Conservation (phyloP, 345 rosid species). For the Toxicodendron radicans region DNA sequence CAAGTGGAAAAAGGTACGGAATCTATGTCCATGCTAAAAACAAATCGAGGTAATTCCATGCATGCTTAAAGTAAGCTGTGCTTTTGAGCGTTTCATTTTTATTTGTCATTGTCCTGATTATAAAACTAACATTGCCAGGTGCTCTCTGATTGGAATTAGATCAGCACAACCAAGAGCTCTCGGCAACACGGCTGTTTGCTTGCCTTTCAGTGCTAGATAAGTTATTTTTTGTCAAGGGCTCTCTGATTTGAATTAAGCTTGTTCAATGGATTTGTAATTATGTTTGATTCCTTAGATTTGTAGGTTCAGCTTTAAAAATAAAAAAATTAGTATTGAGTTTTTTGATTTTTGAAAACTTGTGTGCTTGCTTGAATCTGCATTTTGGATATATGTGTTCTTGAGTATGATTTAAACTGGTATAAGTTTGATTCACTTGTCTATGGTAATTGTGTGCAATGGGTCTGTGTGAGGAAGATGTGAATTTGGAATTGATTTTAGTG, state of each 20-base stretch:
- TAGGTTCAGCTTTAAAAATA: background rate
- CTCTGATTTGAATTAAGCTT: background rate
- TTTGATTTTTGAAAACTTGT: background rate
- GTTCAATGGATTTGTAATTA: background rate
- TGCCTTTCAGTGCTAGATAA: background rate
- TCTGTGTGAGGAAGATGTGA: background rate
- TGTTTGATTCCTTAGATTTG: background rate
- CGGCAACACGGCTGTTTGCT: background rate
- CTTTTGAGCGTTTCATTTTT: slow-evolving; percentile 6
- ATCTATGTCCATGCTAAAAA: background rate
- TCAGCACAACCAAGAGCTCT: background rate
- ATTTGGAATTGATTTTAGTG: background rate
- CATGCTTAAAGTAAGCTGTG: background rate
- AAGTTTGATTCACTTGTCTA: background rate
- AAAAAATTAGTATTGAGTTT: slow-evolving; percentile 4
- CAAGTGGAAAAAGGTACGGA: background rate
- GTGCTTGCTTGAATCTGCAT: slow-evolving; percentile 2
- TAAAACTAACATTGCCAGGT: background rate
- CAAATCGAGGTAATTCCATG: background rate
- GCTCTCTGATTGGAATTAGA: background rate
- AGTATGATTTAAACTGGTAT: background rate
- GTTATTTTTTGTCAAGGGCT: background rate
- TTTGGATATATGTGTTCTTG: background rate
- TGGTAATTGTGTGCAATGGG: background rate
- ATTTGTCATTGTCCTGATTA: background rate